These are phyloP conservation scores for Zasmidium cellare DNA, from an alignment of 2,329 filamentous ascomycete species.

Conservation along the genomic window DNA sequence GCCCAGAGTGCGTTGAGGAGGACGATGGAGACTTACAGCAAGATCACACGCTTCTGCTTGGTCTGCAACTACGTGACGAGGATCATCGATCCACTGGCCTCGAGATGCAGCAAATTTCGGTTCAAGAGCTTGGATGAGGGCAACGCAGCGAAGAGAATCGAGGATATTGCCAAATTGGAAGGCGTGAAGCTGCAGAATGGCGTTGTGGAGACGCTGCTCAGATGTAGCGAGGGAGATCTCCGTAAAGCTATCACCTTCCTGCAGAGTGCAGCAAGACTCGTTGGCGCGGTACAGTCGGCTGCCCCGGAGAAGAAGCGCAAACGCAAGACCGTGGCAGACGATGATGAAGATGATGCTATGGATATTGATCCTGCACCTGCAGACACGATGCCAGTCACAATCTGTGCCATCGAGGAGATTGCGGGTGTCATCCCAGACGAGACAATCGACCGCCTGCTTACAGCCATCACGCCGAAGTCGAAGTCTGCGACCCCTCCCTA, in stretches of 20 bases:
- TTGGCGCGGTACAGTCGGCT: conserved; percentile 59
- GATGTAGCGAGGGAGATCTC: conserved; percentile 89
- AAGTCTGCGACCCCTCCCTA: conserved; percentile 61
- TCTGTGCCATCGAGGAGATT: conserved; percentile 86
- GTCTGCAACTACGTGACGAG: conserved; percentile 98
- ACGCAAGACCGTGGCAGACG: conserved; percentile 61
- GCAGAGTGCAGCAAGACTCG: conserved; percentile 87
- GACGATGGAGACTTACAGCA: conserved; percentile 97
- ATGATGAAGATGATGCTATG: conserved; percentile 56
- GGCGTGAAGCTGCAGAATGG: conserved; percentile 74
- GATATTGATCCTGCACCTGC: conserved; percentile 40
- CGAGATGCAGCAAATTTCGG: conserved; percentile 91
- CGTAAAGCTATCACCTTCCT: conserved; percentile 94
- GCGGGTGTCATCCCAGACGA: conserved; percentile 84
- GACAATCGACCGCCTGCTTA: conserved; percentile 69
- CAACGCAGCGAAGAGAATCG: conserved; percentile 76
- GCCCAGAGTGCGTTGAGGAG: conserved; percentile 88
- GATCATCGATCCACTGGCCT: conserved; percentile 95
- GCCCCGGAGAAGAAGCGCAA: conserved; percentile 41
- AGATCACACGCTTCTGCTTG: conserved; percentile 94
- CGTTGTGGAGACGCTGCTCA: conserved; percentile 79
- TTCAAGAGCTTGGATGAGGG: conserved; percentile 94
- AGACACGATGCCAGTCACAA: conserved; percentile 57
- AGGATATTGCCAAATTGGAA: conserved; percentile 80
- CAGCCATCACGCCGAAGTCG: conserved; percentile 68